These are phyloP conservation scores for Capsicum chinense DNA, from an alignment of 257 asterid genomes.

Conservation along the genomic window DNA sequence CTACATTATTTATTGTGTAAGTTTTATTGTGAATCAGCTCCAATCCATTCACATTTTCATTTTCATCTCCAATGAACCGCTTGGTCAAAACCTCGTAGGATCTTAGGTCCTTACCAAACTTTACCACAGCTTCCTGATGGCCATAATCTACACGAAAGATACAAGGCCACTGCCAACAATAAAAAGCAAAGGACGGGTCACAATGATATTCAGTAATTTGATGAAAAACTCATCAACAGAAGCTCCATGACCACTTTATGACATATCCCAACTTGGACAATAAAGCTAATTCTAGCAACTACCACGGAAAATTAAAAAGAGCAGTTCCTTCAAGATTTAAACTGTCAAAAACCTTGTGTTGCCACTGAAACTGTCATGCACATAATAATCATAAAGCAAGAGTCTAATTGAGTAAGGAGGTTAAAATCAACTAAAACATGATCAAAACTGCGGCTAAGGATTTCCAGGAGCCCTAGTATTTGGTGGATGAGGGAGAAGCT, in stretches of 20 bases:
- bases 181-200: background rate
- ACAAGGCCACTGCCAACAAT: conserved; percentile 82
- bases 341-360: background rate
- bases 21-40: conserved; percentile 42
- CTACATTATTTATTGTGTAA: no score
- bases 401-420: no score
- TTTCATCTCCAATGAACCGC: conserved; percentile 81
- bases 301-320: background rate
- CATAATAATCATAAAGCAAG: no score
- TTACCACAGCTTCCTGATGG: conserved; percentile 88
- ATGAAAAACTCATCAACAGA: no score
- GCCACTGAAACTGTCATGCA: background rate
- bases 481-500: conserved; percentile 97
- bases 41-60: conserved; percentile 77
- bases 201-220: no score
- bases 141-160: conserved; percentile 94
- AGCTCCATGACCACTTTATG: no score
- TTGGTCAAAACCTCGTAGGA: conserved; percentile 93
- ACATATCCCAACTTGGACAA: background rate
- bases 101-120: conserved; percentile 96
- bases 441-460: no score
- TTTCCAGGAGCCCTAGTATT: background rate
- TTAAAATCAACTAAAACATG: no score
- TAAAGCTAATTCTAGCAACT: background rate
- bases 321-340: background rate